These are phyloP conservation scores for Brassica hybrid DNA, from an alignment of 441 rosid genomes.

Conservation along the genomic window DNA sequence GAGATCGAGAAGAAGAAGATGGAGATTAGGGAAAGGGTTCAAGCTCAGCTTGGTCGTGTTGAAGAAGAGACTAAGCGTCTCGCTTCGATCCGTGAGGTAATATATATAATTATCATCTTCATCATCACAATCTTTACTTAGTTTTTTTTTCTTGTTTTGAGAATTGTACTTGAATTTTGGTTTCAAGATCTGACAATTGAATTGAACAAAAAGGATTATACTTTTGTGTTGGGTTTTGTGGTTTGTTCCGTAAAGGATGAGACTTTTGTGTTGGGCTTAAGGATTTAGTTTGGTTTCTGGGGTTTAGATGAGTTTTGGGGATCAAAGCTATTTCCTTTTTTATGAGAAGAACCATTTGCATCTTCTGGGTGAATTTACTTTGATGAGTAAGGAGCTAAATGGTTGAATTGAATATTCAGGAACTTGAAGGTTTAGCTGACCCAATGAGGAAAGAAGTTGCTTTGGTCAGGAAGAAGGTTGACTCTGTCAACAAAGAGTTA, in stretches of 20 bases:
- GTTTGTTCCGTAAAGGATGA: background rate
- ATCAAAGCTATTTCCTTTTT: slow-evolving; percentile 6
- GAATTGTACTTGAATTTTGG: slow-evolving; percentile 37
- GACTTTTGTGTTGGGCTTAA: slow-evolving; percentile 24
- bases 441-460: slow-evolving; percentile 87
- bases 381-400: slow-evolving; percentile 4
- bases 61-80: slow-evolving; percentile 62
- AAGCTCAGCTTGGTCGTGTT: slow-evolving; percentile 82
- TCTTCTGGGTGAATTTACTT: slow-evolving; percentile 5
- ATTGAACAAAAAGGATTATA: slow-evolving; percentile 1
- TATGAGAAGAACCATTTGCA: background rate
- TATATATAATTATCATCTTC: background rate
- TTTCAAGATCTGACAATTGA: slow-evolving; percentile 44
- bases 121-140: background rate
- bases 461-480: slow-evolving; percentile 83
- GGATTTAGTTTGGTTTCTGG: slow-evolving; percentile 2
- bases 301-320: slow-evolving; percentile 16
- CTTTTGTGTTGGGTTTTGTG: slow-evolving; percentile 16
- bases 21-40: slow-evolving; percentile 81
- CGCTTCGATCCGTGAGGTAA: slow-evolving; percentile 63
- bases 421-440: slow-evolving; percentile 77
- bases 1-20: slow-evolving; percentile 91
- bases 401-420: slow-evolving; percentile 52
- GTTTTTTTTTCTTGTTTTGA: background rate
- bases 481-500: slow-evolving; percentile 88